Conservation (phyloP, 345 rosid species). For the Camelina neglecta region DNA sequence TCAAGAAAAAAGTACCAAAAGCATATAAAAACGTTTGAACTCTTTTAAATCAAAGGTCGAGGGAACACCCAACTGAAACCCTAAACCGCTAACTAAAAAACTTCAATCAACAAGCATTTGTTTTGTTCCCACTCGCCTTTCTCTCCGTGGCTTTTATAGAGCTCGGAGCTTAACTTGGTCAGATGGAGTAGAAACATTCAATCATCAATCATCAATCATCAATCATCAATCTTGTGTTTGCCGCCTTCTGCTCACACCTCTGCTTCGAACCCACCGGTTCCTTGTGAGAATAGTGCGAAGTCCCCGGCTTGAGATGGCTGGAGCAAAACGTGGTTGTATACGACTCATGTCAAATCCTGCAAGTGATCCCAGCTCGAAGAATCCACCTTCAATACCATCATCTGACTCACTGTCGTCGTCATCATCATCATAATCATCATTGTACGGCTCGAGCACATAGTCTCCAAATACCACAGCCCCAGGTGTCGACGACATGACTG, state of each 20-base stretch:
- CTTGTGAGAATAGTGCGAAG: constrained; percentile 48
- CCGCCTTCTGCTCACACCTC: constrained; percentile 48
- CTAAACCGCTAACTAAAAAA: constrained; percentile 28
- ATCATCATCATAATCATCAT: constrained; percentile 44
- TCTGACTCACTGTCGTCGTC: constrained; percentile 55
- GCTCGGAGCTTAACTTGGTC: constrained; percentile 20
- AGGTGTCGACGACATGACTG: constrained; percentile 69
- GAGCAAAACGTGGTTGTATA: constrained; percentile 43
- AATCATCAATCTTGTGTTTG: constrained; percentile 20
- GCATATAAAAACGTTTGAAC: constrained; percentile 30
- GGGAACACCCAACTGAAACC: constrained; percentile 19
- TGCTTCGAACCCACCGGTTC: constrained; percentile 48
- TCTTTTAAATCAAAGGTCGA: constrained; percentile 14
- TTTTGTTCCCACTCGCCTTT: constrained; percentile 15
- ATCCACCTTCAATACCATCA: constrained; percentile 58
- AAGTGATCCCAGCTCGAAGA: constrained; percentile 46
- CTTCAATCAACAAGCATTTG: neutral
- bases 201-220: constrained; percentile 1
- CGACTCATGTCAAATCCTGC: constrained; percentile 44
- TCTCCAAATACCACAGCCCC: constrained; percentile 85
- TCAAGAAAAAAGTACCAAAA: constrained; percentile 11
- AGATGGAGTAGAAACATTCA: neutral
- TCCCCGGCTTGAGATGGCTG: constrained; percentile 44
- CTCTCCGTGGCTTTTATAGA: constrained; percentile 14
- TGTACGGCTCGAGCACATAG: constrained; percentile 81